Conservation (phyloP, 805 yeast species). For the Metschnikowia shivogae region DNA sequence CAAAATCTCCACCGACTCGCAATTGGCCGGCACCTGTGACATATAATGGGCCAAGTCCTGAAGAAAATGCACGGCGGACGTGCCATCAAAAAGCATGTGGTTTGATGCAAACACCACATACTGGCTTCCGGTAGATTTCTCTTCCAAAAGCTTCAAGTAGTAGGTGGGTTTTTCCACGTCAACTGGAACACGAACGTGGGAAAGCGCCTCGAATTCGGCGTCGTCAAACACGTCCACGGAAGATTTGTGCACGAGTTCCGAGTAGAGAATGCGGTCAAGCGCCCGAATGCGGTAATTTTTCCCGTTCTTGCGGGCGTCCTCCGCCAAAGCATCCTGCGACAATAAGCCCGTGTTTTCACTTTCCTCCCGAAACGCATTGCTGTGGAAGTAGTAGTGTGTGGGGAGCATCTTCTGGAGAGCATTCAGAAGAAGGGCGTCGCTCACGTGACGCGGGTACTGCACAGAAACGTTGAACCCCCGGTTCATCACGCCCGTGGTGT, state of each 20-base stretch:
- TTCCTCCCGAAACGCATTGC: slow-evolving; percentile 9
- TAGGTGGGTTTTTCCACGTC: slow-evolving; percentile 9
- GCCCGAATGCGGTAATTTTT: slow-evolving; percentile 8
- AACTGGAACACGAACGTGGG: slow-evolving; percentile 6
- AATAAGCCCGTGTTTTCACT: neutral
- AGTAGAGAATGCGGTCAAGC: slow-evolving; percentile 4
- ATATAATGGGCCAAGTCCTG: slow-evolving; percentile 9
- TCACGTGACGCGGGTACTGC: slow-evolving; percentile 3
- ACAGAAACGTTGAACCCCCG: slow-evolving; percentile 13
- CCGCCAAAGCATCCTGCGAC: neutral
- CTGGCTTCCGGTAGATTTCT: neutral
- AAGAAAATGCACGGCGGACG: slow-evolving; percentile 9
- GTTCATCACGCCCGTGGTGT: slow-evolving; percentile 9
- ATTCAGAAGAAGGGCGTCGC: slow-evolving; percentile 8
- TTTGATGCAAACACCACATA: slow-evolving; percentile 12
- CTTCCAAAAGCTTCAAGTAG: slow-evolving; percentile 3
- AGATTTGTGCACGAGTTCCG: slow-evolving; percentile 8
- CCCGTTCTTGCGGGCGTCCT: slow-evolving; percentile 4
- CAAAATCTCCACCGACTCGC: slow-evolving; percentile 1
- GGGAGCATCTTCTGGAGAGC: slow-evolving; percentile 12
- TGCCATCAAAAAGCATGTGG: slow-evolving; percentile 15
- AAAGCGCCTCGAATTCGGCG: slow-evolving; percentile 1
- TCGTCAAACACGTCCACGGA: slow-evolving; percentile 4
- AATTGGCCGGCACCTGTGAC: neutral
- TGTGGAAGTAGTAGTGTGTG: slow-evolving; percentile 6